Evolutionary conservation across 73 alveolate genomes (phyloP), one percentile per base, ranked within the genome.

Genomic region (Blepharisma japonicum): DNA sequence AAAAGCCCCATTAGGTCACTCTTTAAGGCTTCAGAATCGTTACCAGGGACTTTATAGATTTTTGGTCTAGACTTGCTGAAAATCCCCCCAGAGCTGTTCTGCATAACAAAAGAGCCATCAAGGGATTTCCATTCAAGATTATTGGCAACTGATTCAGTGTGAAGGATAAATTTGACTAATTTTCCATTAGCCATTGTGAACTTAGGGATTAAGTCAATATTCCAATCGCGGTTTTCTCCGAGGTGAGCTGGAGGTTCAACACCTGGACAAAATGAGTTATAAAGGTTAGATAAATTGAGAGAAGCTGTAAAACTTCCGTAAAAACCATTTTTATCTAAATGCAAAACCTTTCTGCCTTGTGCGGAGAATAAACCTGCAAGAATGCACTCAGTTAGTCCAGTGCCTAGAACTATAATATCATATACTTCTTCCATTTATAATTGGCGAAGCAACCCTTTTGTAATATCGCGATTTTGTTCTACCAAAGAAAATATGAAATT

Each of bases 151-250:
- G 56, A 80, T 56, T 90, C 90, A 0, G 99, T 95, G 80, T 90
- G 86, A 32, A 95, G 87, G 78, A 95, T 90, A 78, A 95, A 80
- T 84, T 89, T 95, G 53, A 95, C 98, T 54, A 96, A 82, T 67
- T 87, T 85, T 42, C 99, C 99, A 55, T 94, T 94, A 55, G 99
- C 98, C 99, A 96, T 96, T 72, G 95, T 90, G 91, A 91, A 92
- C 89, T 96, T 96, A 39, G 99, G 99, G 79, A 96, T 92, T 55
- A 96, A 87, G 77, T 96, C 99, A 20, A 96, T 92, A 82, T 96
- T 93, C 98, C 98, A 95, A 77, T 93, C 99, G 82, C 97, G 84
- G 87, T 86, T 88, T 51, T 80, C 87, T 45, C 87, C 81, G 67
- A 71, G 72, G 55, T 80, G 56, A 6, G 39, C 23, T 6, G 87